Evolutionary conservation across 768 basidiomycete genomes (phyloP), one percentile per base, ranked within the genome.

Genomic region (Boletellus sp.): DNA sequence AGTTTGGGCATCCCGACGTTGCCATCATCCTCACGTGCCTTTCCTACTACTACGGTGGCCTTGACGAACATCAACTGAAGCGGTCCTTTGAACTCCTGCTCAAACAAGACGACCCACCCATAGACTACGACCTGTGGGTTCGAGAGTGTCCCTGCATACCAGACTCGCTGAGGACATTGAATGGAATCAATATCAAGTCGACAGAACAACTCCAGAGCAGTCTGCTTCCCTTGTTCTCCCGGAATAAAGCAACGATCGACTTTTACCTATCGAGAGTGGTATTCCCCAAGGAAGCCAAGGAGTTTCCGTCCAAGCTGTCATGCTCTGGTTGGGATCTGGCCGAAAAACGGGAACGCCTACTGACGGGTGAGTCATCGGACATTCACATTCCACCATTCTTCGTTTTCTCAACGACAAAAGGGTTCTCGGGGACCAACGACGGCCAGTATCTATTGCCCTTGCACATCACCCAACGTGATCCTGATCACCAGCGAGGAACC

Each of bases 321-420:
- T 56, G 65, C n/a, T 57, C 53, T 2, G 63, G 54, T 8, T 65
- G 64, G 64, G 64, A 65, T 46, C 42, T 65, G 26, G 64, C 65
- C 4, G 51, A 56, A 28, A 39, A 43, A 28, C 61, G 47, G 22
- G 35, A 11, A 2, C 47, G 47, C n/a, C 12, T 61, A 19, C 48
- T 58, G 6, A 64, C 63, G 3, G 63, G 63, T 52, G 41, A 47
- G 39, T 42, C 17, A 23, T 22, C 0, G 35, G 24, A 10, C 7
- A 13, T 3, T 4, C n/a, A 17, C 11, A 20, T 15, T 6, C 17
- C 9, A 16, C n/a, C 13, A 19, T 11, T 17, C 11, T 11, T 16
- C 8, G 17, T 10, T 31, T n/a, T 10, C 39, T 47, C 6, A 38
- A 19, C 15, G 11, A 4, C 39, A 13, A 6, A 34, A 26, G 53